phyloP scores from a whole-genome alignment of 2,329 filamentous ascomycete genomes.

The Pyrenochaeta sp. region DNA sequence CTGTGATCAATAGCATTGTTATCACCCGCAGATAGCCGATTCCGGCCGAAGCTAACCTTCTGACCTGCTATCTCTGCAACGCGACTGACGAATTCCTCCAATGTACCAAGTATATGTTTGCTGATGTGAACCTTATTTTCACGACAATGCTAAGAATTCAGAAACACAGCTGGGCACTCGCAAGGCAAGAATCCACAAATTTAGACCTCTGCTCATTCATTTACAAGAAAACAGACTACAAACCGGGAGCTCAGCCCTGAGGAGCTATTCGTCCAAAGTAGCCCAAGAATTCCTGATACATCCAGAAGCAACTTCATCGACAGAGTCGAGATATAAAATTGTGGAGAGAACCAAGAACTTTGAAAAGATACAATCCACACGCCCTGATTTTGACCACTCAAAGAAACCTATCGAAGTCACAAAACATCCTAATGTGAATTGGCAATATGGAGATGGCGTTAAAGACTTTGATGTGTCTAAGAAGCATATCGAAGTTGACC shows the following conservation, averaged over 20 bases:
- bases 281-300: not conserved
- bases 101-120: too few relatives aligned
- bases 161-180: too few relatives aligned
- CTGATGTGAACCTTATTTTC: too few relatives aligned
- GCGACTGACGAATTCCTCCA: too few relatives aligned
- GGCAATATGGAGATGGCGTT: conserved; percentile 17
- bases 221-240: not conserved
- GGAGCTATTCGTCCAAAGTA: not conserved
- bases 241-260: not conserved
- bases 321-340: not conserved
- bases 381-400: conserved; percentile 13
- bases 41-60: not conserved
- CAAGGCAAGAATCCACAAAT: not conserved
- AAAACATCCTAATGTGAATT: conserved; percentile 22
- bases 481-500: conserved; percentile 22
- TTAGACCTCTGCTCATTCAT: not conserved
- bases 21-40: not conserved
- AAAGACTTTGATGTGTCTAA: not conserved
- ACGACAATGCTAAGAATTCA: too few relatives aligned
- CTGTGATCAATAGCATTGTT: not conserved
- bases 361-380: conserved; percentile 3
- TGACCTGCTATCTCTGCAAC: too few relatives aligned
- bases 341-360: conserved; percentile 2
- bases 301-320: not conserved
- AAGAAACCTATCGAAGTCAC: conserved; percentile 12